Percentiles rank a stretch among this genome's conserved stretches.
Conservation (phyloP, 2,329 filamentous ascomycete genomes). For the Monosporascus cannonballus region DNA sequence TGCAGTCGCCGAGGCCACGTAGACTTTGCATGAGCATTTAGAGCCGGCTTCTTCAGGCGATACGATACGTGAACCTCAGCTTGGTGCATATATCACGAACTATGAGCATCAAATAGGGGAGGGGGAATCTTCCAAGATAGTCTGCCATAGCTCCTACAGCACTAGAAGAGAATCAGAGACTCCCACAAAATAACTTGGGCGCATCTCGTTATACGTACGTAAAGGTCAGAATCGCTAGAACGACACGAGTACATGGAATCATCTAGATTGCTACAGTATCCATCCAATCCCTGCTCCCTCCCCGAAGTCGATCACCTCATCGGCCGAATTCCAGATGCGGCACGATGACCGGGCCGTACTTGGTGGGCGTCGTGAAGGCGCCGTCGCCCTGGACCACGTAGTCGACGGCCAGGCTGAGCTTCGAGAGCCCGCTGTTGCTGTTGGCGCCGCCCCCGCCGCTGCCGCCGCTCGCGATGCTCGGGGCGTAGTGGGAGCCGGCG, state of each 20-base stretch:
- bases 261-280: too few relatives aligned
- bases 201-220: too few relatives aligned
- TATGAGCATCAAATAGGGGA: neutral
- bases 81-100: neutral
- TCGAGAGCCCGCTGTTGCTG: slow-evolving; percentile 45
- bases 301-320: slow-evolving; percentile 26
- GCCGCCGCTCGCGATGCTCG: slow-evolving; percentile 16
- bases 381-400: slow-evolving; percentile 95
- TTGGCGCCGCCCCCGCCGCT: slow-evolving; percentile 23
- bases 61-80: too few relatives aligned
- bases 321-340: slow-evolving; percentile 75
- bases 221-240: too few relatives aligned
- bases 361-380: slow-evolving; percentile 73
- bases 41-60: too few relatives aligned
- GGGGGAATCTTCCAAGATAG: neutral
- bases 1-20: too few relatives aligned
- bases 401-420: slow-evolving; percentile 84
- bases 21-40: too few relatives aligned
- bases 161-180: neutral
- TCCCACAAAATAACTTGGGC: neutral
- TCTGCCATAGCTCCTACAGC: neutral
- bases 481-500: slow-evolving; percentile 25
- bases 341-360: slow-evolving; percentile 95
- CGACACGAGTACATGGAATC: too few relatives aligned
- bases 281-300: too few relatives aligned